Evolutionary conservation across 345 rosid genomes (phyloP), one percentile per base, ranked within the genome.

Genomic region (Dipteronia sinensis): DNA sequence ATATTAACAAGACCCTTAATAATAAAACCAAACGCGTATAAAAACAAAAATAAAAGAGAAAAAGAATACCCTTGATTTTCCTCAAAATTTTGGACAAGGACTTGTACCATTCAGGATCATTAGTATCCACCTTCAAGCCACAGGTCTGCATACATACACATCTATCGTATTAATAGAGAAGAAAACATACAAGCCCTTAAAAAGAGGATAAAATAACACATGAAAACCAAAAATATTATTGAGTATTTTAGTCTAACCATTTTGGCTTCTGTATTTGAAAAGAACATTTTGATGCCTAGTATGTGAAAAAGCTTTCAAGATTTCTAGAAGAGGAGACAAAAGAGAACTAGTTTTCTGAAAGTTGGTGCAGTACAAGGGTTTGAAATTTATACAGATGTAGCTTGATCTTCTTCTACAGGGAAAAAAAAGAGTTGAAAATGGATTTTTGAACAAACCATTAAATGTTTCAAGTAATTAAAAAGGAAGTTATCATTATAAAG

Each of bases 21-120:
- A 27, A 27, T 27, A 27, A 27, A 27, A 27, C 27, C 27, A 27
- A 27, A 27, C 27, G 27, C 1, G 27, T 27, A 27, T 27, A 20
- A 16, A 23, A 46, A 69, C 7, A 10, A 8, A 69, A 11, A 44
- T 0, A 40, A 9, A n/a, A 12, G n/a, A 42, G 27, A 27, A 27
- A 27, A 71, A 13, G 16, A 19, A 61, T 76, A 81, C 81, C 78
- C 69, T 67, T 22, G 53, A 81, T 72, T 31, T 49, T 73, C 55
- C 49, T 81, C 44, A 81, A 22, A 42, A 81, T 51, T 74, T 81
- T 77, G 29, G 27, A 27, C 27, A 27, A 27, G 27, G 27, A 27
- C 27, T 27, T 27, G 12, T 67, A 46, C 80, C 84, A 81, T 44
- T 61, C 81, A 6, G 75, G 75, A 73, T 76, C 71, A 4, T 38